Percentiles rank a stretch among this genome's conserved stretches.
phyloP scores from a whole-genome alignment of 345 rosid species.

The Eucalyptus victrix region DNA sequence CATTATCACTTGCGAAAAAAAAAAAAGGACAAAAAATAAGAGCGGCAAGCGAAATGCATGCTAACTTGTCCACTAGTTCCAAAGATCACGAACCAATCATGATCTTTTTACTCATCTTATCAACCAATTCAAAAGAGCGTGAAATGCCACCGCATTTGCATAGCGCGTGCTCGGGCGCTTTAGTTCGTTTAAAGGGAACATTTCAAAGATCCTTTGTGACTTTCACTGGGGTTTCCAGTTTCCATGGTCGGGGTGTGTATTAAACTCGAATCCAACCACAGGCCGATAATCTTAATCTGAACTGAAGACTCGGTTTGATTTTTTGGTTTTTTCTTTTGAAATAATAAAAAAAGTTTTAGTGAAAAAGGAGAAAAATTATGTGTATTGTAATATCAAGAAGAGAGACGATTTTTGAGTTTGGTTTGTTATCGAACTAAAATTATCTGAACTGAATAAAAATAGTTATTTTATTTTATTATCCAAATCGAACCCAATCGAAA shows the following conservation, averaged over 20 bases:
- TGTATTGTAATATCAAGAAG: rapidly evolving
- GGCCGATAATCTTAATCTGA: too few species aligned
- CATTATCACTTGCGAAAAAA: too few species aligned
- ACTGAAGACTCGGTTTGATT: rapidly evolving
- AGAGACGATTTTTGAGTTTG: rapidly evolving
- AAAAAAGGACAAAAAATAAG: background rate
- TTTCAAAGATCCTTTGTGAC: background rate
- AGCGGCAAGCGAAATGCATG: background rate
- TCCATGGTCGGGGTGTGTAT: too few species aligned
- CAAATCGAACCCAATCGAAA: rapidly evolving
- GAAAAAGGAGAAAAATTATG: rapidly evolving
- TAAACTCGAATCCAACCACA: too few species aligned
- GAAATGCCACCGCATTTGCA: background rate
- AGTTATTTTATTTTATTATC: too few species aligned
- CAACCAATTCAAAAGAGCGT: background rate
- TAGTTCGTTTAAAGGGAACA: background rate
- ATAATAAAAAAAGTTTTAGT: rapidly evolving
- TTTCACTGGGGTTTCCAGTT: too few species aligned
- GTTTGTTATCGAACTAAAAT: rapidly evolving
- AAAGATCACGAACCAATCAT: background rate
- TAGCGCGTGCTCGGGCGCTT: background rate
- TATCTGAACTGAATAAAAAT: rapidly evolving
- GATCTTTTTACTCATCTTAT: background rate
- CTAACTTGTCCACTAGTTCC: background rate
- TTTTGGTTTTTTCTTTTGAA: rapidly evolving